Percentiles rank a stretch among this genome's conserved stretches.
phyloP scores from a whole-genome alignment of 169 alveolate species.

The Eimeria sp. region DNA sequence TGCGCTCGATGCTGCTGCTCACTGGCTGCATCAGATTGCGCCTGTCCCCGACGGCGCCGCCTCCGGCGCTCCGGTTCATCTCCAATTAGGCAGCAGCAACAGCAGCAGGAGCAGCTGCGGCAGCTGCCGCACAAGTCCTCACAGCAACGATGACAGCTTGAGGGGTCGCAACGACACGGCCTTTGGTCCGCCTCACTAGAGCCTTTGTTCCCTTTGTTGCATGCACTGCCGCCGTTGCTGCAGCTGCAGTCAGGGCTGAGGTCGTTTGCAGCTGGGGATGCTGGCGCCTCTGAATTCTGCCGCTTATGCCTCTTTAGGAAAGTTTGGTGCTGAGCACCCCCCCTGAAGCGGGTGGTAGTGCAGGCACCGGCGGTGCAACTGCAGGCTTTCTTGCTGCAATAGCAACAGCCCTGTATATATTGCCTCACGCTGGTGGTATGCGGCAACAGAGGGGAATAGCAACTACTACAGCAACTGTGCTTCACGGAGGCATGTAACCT shows the following conservation, averaged over 20 bases:
- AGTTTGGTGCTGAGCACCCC: background rate
- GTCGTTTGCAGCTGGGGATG: background rate
- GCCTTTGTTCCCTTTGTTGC: background rate
- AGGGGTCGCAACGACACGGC: background rate
- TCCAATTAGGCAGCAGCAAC: slow-evolving; percentile 18
- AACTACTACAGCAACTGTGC: slow-evolving; percentile 70
- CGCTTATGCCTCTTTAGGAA: slow-evolving; percentile 11
- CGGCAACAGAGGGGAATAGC: slow-evolving; percentile 59
- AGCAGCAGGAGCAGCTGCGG: background rate
- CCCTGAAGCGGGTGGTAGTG: background rate
- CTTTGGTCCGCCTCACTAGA: too few relatives aligned
- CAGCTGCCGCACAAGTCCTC: background rate
- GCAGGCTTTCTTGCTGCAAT: slow-evolving; percentile 31
- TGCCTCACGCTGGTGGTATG: slow-evolving; percentile 58
- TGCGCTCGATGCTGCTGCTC: background rate
- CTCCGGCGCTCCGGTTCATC: slow-evolving; percentile 6
- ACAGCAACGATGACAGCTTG: background rate
- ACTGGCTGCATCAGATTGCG: background rate
- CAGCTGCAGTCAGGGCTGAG: slow-evolving; percentile 15
- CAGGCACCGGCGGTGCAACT: background rate
- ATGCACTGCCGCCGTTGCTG: slow-evolving; percentile 16
- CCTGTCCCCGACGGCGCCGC: slow-evolving; percentile 28
- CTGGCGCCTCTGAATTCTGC: background rate
- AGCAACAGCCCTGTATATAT: slow-evolving; percentile 25
- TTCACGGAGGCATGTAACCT: slow-evolving; percentile 65